Evolutionary conservation across 1,284 basidiomycete species (phyloP), one percentile per base, ranked within the genome.

Genomic region (Anthracocystis panici-leucophaei): DNA sequence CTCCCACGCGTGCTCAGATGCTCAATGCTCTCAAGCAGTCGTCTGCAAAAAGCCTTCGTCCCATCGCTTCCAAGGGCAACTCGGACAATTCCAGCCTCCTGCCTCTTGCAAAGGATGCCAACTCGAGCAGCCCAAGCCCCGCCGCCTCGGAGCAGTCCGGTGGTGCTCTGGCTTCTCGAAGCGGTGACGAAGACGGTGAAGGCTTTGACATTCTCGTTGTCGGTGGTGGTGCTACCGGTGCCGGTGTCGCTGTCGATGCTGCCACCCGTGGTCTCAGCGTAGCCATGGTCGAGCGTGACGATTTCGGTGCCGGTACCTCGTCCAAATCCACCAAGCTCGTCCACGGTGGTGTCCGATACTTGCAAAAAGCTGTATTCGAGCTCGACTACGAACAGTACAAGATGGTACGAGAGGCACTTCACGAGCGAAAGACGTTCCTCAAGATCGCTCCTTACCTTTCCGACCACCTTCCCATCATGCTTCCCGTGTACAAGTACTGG

Each of bases 281-380:
- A 21, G 96, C 94, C 0, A 87, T 97, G 75, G 95, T 98, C 2
- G 96, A 99, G 85, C 88, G 94, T 50, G 93, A 94, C 82, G 96
- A 99, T 85, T 99, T 96, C 80, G 90, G 91, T 77, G 90, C 93
- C 21, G 95, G 74, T 21, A 97, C 96, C 0, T 97, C 94, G 3
- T 97, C 94, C 29, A 99, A 99, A 86, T 94, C 93, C 10, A 98
- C 96, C 11, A 98, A 99, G 86, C 91, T 99, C 55, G 95, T 98
- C 1, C 96, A 99, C 87, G 96, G 96, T 29, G 96, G 96, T 64
- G 96, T 99, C 0, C 90, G 96, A 14, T 99, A 99, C 87, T 90
- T 99, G 14, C 95, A 97, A 83, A 98, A 97, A 85, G 96, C 96
- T 2, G 90, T 98, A 57, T 91, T 97, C 84, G 95, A 97, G 85